Evolutionary conservation across 257 asterid genomes (phyloP).

Genomic region (Salvia splendens): DNA sequence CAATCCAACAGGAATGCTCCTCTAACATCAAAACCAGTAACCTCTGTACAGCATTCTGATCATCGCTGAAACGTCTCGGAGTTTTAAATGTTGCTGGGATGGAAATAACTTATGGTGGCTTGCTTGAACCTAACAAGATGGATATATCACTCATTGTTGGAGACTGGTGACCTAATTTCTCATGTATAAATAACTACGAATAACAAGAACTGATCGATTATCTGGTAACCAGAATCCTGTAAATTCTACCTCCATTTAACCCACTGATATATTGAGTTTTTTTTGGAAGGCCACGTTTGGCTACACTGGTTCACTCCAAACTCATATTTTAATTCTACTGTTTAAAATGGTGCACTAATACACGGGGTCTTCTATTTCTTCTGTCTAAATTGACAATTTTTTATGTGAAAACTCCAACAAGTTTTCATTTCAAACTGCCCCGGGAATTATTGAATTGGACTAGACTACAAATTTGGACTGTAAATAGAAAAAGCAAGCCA

Average conservation of each 20-base stretch:
- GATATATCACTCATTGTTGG: slow-evolving; percentile 9
- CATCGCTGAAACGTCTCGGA: slow-evolving; percentile 26
- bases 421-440: too few species aligned
- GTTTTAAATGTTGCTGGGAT: slow-evolving; percentile 34
- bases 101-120: slow-evolving; percentile 30
- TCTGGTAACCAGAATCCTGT: slow-evolving; percentile 6
- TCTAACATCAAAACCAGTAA: slow-evolving; percentile 66
- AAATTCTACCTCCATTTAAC: slow-evolving; percentile 11
- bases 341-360: too few species aligned
- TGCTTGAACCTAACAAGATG: too few species aligned
- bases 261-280: neutral
- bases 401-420: too few species aligned
- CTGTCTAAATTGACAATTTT: too few species aligned
- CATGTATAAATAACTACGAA: slow-evolving; percentile 32
- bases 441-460: too few species aligned
- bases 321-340: too few species aligned
- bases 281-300: neutral
- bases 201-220: slow-evolving; percentile 5
- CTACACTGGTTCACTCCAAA: slow-evolving; percentile 6
- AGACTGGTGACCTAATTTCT: slow-evolving; percentile 34
- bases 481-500: too few species aligned
- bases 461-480: too few species aligned
- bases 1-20: slow-evolving; percentile 59
- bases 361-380: too few species aligned
- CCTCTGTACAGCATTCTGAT: slow-evolving; percentile 85